These are phyloP conservation scores for Nicotiana rustica DNA, from an alignment of 305 asterid species.

Conservation along the genomic window DNA sequence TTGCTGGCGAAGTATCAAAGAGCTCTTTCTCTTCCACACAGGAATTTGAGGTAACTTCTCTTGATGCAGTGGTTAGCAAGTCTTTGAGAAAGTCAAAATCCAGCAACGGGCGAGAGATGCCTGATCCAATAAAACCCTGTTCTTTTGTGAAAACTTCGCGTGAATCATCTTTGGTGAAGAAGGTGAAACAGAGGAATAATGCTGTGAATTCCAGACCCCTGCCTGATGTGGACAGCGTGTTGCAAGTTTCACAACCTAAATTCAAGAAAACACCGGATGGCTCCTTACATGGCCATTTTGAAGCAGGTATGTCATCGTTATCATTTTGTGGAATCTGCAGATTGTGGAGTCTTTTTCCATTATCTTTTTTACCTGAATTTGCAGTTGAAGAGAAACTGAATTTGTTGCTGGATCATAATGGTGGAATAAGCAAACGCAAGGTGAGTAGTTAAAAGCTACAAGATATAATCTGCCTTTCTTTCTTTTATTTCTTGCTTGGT, in stretches of 20 bases:
- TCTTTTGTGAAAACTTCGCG: conserved; percentile 50
- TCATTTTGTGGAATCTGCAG: conserved; percentile 18
- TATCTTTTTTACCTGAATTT: conserved; percentile 35
- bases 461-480: background rate
- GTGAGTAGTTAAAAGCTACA: conserved; percentile 50
- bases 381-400: conserved; percentile 91
- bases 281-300: conserved; percentile 62
- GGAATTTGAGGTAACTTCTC: conserved; percentile 28
- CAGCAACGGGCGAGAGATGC: conserved; percentile 46
- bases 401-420: conserved; percentile 74
- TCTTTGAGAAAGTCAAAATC: conserved; percentile 54
- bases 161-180: conserved; percentile 63
- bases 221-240: conserved; percentile 48
- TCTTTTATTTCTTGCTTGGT: conserved; percentile 5
- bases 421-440: conserved; percentile 94
- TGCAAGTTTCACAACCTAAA: conserved; percentile 50
- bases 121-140: conserved; percentile 48
- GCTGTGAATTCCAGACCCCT: conserved; percentile 50
- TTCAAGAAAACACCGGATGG: conserved; percentile 58
- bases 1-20: conserved; percentile 40
- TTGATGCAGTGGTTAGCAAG: conserved; percentile 46
- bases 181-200: conserved; percentile 54
- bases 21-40: conserved; percentile 29
- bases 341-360: background rate
- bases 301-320: conserved; percentile 69